These are phyloP conservation scores for Termitomyces bulborhizus DNA, from an alignment of 768 basidiomycete genomes.

Conservation along the genomic window DNA sequence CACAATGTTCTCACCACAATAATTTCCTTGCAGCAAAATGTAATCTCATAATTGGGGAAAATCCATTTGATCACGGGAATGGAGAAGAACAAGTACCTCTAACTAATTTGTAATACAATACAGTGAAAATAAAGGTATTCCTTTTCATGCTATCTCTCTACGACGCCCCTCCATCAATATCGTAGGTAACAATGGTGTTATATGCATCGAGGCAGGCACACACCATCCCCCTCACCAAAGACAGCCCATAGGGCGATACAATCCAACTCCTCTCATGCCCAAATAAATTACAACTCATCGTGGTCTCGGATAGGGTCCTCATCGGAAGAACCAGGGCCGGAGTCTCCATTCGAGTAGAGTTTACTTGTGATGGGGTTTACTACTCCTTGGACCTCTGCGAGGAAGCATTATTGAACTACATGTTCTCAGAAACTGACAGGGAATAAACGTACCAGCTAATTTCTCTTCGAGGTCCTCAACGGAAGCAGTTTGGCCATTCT, in stretches of 20 bases:
- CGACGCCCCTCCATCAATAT: conserved; percentile 1
- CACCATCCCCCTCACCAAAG: background rate
- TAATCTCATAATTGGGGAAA: too few species aligned
- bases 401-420: background rate
- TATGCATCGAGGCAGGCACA: conserved; percentile 6
- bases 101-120: conserved; percentile 17
- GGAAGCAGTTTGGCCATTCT: conserved; percentile 66
- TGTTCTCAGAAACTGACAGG: background rate
- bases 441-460: conserved; percentile 41
- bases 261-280: background rate
- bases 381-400: conserved; percentile 58
- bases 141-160: conserved; percentile 10
- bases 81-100: conserved; percentile 7
- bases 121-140: conserved; percentile 5
- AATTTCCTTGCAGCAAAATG: too few species aligned
- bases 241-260: background rate
- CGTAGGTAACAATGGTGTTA: background rate
- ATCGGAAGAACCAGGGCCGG: conserved; percentile 22
- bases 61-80: too few species aligned
- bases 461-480: conserved; percentile 93
- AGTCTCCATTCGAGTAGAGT: conserved; percentile 48
- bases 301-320: conserved; percentile 36
- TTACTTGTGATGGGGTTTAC: conserved; percentile 86
- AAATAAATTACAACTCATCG: conserved; percentile 37
- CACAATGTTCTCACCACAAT: too few species aligned